Evolutionary conservation across 73 alveolate species (phyloP).

Genomic region (Breviolum minutum): DNA sequence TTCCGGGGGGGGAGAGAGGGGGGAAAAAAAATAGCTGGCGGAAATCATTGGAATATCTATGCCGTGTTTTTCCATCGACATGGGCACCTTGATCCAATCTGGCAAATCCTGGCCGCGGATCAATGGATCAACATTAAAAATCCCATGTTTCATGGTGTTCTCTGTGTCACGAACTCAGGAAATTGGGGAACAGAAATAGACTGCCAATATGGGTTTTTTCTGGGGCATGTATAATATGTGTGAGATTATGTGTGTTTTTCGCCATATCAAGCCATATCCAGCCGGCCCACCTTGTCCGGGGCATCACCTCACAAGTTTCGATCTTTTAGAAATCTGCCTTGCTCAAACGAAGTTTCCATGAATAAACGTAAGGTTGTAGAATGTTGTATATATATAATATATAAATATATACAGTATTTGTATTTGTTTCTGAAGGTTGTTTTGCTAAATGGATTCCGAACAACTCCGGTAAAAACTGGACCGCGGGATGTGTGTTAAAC

Average conservation of each 20-base stretch:
- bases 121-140: neutral
- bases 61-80: neutral
- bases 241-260: no score
- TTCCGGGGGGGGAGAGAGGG: no score
- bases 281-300: neutral
- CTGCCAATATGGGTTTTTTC: neutral
- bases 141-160: neutral
- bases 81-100: conserved; percentile 29
- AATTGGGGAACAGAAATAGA: no score
- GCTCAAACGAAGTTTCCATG: neutral
- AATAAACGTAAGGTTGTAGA: neutral
- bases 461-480: neutral
- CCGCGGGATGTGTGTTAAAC: no score
- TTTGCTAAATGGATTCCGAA: neutral
- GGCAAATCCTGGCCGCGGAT: conserved; percentile 26
- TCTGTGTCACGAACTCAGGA: no score
- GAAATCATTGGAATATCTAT: neutral
- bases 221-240: no score
- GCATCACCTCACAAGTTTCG: neutral
- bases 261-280: neutral
- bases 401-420: neutral
- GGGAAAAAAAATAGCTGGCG: neutral
- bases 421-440: neutral
- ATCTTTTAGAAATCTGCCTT: no score
- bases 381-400: neutral